Percentiles rank a stretch among this genome's conserved stretches.
phyloP scores from a whole-genome alignment of 352 stramenopile species.

The Elongisporangium prolatum region DNA sequence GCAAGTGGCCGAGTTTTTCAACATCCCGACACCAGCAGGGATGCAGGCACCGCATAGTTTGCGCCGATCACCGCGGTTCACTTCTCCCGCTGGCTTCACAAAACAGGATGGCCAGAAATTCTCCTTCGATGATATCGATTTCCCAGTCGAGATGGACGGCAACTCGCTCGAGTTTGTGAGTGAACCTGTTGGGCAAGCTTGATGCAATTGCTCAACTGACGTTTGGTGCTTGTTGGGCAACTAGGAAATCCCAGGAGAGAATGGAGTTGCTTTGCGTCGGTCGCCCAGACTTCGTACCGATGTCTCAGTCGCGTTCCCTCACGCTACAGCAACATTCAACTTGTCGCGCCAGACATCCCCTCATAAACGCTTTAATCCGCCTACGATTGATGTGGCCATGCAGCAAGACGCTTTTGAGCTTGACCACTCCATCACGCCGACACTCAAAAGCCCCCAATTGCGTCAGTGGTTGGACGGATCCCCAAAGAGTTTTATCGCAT shows the following conservation, averaged over 20 bases:
- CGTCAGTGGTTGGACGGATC: conserved; percentile 81
- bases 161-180: conserved; percentile 71
- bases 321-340: conserved; percentile 40
- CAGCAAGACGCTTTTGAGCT: conserved; percentile 85
- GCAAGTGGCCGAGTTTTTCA: conserved; percentile 85
- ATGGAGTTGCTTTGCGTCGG: conserved; percentile 51
- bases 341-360: conserved; percentile 44
- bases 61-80: conserved; percentile 69
- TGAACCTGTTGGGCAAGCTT: conserved; percentile 2
- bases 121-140: conserved; percentile 81
- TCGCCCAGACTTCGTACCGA: conserved; percentile 78
- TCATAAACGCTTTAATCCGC: conserved; percentile 69
- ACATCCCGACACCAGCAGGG: conserved; percentile 55
- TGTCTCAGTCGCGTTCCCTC: conserved; percentile 80
- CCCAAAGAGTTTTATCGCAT: conserved; percentile 77
- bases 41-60: conserved; percentile 64
- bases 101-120: conserved; percentile 79
- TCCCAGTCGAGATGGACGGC: conserved; percentile 68
- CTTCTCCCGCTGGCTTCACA: conserved; percentile 56
- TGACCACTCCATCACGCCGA: conserved; percentile 82
- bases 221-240: conserved; percentile 2
- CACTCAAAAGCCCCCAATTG: conserved; percentile 81
- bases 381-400: conserved; percentile 72
- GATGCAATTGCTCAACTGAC: not conserved
- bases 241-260: conserved; percentile 70